A percentile compares a stretch with the other conserved stretches of the same genome.
Conservation (phyloP, 306 rosid species). For the Cicer pinnatifidum region DNA sequence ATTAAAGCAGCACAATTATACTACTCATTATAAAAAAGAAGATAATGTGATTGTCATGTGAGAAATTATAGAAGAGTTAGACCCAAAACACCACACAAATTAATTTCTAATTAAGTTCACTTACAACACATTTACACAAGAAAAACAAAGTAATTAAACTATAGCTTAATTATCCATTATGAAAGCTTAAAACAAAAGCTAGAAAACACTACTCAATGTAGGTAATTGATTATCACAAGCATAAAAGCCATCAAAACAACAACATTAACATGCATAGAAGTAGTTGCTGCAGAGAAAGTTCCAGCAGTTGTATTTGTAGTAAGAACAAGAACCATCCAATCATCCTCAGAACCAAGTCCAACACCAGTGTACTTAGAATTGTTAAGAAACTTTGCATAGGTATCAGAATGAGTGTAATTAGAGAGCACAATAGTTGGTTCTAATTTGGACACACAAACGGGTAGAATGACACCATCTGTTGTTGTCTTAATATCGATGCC, state of each 20-base stretch:
- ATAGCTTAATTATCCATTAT: not conserved
- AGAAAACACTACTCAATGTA: not conserved
- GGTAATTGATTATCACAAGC: conserved; percentile 7
- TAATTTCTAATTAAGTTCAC: conserved; percentile 21
- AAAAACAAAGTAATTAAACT: not conserved
- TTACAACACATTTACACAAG: conserved; percentile 12
- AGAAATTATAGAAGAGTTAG: conserved; percentile 9
- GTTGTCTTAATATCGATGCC: conserved; percentile 55
- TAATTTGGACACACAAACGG: conserved; percentile 62
- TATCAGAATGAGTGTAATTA: conserved; percentile 59
- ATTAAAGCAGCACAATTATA: no score
- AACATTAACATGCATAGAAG: conserved; percentile 34
- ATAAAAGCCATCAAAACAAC: conserved; percentile 20
- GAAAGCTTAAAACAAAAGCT: conserved; percentile 2
- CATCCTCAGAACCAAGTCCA: conserved; percentile 77
- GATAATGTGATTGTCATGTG: not conserved
- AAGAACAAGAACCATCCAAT: conserved; percentile 85
- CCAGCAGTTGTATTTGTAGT: conserved; percentile 57
- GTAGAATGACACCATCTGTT: conserved; percentile 59
- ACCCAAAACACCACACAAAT: conserved; percentile 10
- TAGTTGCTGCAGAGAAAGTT: conserved; percentile 55
- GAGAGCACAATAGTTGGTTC: conserved; percentile 52
- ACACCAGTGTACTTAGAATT: conserved; percentile 65
- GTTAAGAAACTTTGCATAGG: conserved; percentile 58
- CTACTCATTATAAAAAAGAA: no score